Evolutionary conservation across 2,329 filamentous ascomycete genomes (phyloP), one percentile per base, ranked within the genome.

Genomic region (Arthrobotrys conoides): DNA sequence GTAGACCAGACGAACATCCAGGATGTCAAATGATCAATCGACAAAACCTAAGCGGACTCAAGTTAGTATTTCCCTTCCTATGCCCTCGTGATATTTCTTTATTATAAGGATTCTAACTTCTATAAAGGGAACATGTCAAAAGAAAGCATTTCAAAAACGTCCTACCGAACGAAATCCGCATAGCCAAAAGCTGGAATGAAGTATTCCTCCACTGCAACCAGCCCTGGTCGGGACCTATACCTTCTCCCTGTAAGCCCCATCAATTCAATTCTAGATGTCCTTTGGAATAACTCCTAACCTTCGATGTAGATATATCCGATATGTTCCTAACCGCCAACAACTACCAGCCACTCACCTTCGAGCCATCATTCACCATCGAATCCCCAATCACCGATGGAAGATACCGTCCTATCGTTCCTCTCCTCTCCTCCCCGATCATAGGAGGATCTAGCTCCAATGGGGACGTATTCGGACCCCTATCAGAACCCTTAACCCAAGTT

Each of bases 71-170:
- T 22, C 14, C 1, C 2, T 27, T 36, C 22, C 38, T 10, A 36
- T 1, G 2, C 10, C 36, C 12, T n/a, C n/a, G n/a, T n/a, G n/a
- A n/a, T n/a, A n/a, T n/a, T n/a, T n/a, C n/a, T n/a, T n/a, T n/a
- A n/a, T n/a, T 10, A 30, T 30, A 30, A 30, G 27, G 9, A 36
- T 41, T 38, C 18, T 67, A 55, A 67, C 27, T 14, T 27, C 9
- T 38, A 8, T n/a, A 24, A 51, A 67, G 64, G 64, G 64, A 67
- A 51, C 64, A 67, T 10, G 24, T 67, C 5, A 67, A 67, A 55
- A 20, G 64, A 30, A 67, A 67, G 5, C 64, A 67, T 44, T 67
- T 53, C 48, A 24, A 41, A 10, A 27, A 30, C 10, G 48, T 53
- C n/a, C 33, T 67, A n/a, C 64, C 64, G 2, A 10, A 36, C 16